Percentiles rank a stretch among this genome's conserved stretches.
These are phyloP conservation scores for Colletotrichum chrysophilum DNA, from an alignment of 2,329 filamentous ascomycete species.

Conservation along the genomic window DNA sequence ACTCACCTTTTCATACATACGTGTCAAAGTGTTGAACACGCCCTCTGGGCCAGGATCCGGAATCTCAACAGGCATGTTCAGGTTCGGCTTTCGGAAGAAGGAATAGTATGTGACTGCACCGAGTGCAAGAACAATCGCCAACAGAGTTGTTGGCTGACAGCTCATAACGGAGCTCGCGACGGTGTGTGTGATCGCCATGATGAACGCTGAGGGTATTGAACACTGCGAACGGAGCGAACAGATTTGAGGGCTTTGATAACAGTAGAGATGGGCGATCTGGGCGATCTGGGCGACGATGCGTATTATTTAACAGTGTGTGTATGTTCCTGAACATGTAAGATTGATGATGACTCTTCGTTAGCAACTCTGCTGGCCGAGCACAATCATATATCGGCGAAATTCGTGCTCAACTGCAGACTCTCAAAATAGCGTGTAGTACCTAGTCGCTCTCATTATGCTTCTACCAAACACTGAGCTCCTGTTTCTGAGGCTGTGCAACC, in stretches of 20 bases:
- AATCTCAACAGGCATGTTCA: neutral
- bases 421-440: neutral
- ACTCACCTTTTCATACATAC: constrained; percentile 1
- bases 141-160: neutral
- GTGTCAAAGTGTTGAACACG: neutral
- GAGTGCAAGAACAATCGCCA: neutral
- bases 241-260: neutral
- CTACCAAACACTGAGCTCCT: neutral
- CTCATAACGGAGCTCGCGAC: neutral
- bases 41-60: constrained; percentile 2
- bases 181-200: neutral
- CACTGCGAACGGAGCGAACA: neutral
- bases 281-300: neutral
- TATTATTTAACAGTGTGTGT: neutral
- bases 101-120: neutral
- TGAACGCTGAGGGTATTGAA: neutral
- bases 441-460: neutral
- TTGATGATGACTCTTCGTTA: neutral
- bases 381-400: neutral
- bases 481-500: neutral
- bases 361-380: neutral
- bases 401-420: neutral
- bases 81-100: neutral
- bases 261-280: neutral
- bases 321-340: neutral